Base-by-base conservation (phyloP, 495 filamentous ascomycete genomes). In the Penicillium simplicissimum region DNA sequence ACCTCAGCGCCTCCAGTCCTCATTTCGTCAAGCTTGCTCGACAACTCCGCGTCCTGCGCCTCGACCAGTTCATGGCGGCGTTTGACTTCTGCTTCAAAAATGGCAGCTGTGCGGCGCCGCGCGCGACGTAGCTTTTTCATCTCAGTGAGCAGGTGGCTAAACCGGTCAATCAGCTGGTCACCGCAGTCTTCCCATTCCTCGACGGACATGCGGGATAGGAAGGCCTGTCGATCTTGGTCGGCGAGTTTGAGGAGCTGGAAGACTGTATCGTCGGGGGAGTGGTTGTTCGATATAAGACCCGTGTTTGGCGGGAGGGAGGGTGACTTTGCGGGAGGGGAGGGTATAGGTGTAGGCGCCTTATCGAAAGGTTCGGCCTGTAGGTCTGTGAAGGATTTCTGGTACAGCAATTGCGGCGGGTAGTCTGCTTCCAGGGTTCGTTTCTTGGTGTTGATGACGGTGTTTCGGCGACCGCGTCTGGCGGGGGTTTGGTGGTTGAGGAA, bases 181-280 rank as follows among this genome's bases (percentile, higher is more conserved):
- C 92, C 92, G 14, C 88, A 85, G 51, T 88, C 81, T 69, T 97
- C 92, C 89, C 92, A 95, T 69, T 94, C 88, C 28, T 83, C 77
- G 23, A 90, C 80, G 3, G 83, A 68, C 67, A 96, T 76, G 6
- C 80, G 81, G 10, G 81, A 74, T 62, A 93, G 87, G 71, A 92
- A 90, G 2, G 77, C 72, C 51, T 76, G 76, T 59, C 91, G 88
- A 17, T 84, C 80, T 19, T 77, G 35, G 1, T 71, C 75, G 8
- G 68, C 45, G 8, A 76, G 61, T 1, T 58, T 49, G 19, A 76
- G 58, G 19, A 78, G 63, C 28, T 69, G 64, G 9, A 72, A 67
- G 11, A 75, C 67, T 21, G 70, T 71, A 34, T 76, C 70, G 19
- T 74, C 62, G 3, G 69, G 54, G 4, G 63, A 65, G 4, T 64